Base-by-base conservation (phyloP, 176 grass and related monocot species). In the Oryza punctata region DNA sequence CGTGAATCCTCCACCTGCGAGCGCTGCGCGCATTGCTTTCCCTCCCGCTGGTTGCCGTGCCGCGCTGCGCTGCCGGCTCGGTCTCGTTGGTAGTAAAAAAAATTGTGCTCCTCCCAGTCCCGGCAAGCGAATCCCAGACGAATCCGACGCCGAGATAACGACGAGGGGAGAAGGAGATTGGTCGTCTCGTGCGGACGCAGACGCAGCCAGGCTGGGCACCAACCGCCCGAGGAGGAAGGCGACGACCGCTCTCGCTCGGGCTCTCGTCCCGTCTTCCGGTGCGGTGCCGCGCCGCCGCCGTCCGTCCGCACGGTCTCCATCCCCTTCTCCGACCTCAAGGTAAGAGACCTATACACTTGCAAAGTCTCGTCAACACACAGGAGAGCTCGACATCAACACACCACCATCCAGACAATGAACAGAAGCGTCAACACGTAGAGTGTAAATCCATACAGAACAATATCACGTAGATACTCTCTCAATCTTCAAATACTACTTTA, bases 281-380 rank as follows among this genome's bases (percentile, higher is more conserved):
- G 78, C 83, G 73, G 69, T 89, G 84, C n/a, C n/a, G n/a, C n/a
- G 24, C n/a, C 37, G 40, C 84, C 81, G 32, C 60, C 37, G 72
- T 45, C 89, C 37, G 79, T 93, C 52, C 79, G 79, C 79, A 86
- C 91, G 0, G 86, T 97, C 78, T 61, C 86, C 90, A 91, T 97
- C 81, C 78, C 90, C 85, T 94, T 88, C 87, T 70, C 76, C 84
- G 89, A 95, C 75, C 87, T 98, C 61, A 91, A 82, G 87, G 93
- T 93, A 15, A 72, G 29, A 3, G 7, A 57, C n/a, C n/a, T n/a
- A n/a, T n/a, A n/a, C n/a, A n/a, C n/a, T n/a, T n/a, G n/a, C n/a
- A n/a, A n/a, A n/a, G n/a, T n/a, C n/a, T n/a, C n/a, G n/a, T n/a
- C n/a, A n/a, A n/a, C n/a, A n/a, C n/a, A n/a, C n/a, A n/a, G n/a